Evolutionary conservation across 2,329 filamentous ascomycete species (phyloP), one percentile per base, ranked within the genome.

Genomic region (Corinectria fuckeliana): DNA sequence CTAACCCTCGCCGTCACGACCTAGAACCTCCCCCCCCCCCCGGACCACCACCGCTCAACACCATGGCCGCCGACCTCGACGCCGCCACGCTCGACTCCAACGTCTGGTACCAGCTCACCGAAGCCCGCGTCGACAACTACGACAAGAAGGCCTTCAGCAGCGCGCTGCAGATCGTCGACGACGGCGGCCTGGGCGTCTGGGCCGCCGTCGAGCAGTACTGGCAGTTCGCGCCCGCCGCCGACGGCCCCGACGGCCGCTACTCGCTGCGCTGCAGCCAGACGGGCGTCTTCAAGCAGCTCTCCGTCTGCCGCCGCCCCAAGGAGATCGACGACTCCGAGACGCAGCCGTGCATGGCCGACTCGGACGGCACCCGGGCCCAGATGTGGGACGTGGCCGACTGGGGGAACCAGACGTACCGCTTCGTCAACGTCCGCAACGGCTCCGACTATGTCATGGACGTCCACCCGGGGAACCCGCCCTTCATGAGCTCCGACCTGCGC

Each of bases 71-170:
- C 50, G 36, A 61, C 39, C 60, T 65, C 63, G 62, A 59, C 10
- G 61, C 68, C 18, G 70, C 61, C n/a, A 69, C 68, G 34, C 54
- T 77, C 32, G 71, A 77, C 64, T 44, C 69, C 10, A 76, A 77
- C 50, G 70, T 61, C 16, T 77, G 75, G 75, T 76, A 74, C 57
- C 67, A 74, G 39, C 36, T 77, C n/a, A 72, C 68, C 4, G 75
- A 77, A 53, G 64, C 56, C 11, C 72, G 74, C n/a, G 73, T 76
- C n/a, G 74, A 75, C 56, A 60, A 64, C 13, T 66, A 69, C 21
- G 55, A 60, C 10, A 62, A 58, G 11, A 39, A 60, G 0, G 30
- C 56, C 21, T 71, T 77, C n/a, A 25, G 39, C 5, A 28, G 48
- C 3, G 62, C 63, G 55, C 52, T 73, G 8, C 67, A 73, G 28